These are phyloP conservation scores for Handroanthus guayacan DNA, from an alignment of 257 asterid species.

Conservation along the genomic window DNA sequence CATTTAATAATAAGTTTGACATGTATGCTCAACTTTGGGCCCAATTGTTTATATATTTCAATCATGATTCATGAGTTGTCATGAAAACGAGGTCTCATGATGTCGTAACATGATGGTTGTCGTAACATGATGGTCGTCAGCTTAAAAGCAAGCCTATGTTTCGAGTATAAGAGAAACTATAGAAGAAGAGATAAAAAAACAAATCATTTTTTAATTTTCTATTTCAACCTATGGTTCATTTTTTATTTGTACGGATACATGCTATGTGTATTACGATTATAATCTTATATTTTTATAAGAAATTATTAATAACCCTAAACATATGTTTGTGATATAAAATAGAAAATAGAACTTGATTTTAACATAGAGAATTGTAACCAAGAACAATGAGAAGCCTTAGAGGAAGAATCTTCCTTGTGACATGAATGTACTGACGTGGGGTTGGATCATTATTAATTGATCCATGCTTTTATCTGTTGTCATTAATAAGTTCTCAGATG, in stretches of 20 bases:
- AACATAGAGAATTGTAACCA: neutral
- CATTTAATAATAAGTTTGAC: neutral
- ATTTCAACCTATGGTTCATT: too few species aligned
- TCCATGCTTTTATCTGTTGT: neutral
- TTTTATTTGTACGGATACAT: too few species aligned
- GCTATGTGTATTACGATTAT: too few species aligned
- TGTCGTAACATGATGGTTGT: neutral
- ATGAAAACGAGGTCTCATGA: neutral
- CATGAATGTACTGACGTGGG: neutral
- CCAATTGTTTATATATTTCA: neutral
- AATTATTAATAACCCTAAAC: too few species aligned
- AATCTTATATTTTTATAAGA: too few species aligned
- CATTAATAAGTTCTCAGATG: neutral
- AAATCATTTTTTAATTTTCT: too few species aligned
- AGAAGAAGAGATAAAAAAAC: neutral
- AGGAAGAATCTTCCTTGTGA: neutral
- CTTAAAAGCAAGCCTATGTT: neutral
- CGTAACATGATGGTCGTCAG: neutral
- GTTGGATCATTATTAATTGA: neutral
- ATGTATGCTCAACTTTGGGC: neutral
- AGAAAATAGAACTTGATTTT: too few species aligned
- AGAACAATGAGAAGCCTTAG: neutral
- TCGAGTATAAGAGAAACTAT: neutral
- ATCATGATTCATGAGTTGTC: neutral
- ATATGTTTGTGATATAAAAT: too few species aligned